phyloP scores from a whole-genome alignment of 2,329 filamentous ascomycete species.

The Xylariaceae sp. region DNA sequence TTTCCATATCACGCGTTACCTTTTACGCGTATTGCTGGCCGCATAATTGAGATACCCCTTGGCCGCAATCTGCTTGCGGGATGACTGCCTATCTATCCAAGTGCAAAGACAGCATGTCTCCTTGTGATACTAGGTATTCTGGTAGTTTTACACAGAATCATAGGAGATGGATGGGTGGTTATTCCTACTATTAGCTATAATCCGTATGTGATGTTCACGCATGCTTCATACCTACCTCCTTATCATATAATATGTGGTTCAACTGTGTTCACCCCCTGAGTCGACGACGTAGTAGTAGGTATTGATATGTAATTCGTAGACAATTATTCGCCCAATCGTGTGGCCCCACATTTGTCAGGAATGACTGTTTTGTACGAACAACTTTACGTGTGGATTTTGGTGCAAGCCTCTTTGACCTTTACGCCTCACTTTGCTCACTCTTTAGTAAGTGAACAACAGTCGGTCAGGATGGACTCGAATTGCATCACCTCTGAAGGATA shows the following conservation, averaged over 20 bases:
- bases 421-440: no score
- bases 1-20: conserved; percentile 7
- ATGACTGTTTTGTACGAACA: background rate
- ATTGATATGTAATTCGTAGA: no score
- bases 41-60: conserved; percentile 17
- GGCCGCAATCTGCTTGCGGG: background rate
- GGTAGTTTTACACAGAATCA: background rate
- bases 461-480: no score
- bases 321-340: background rate
- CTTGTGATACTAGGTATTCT: background rate
- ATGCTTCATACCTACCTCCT: no score
- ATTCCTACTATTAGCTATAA: background rate
- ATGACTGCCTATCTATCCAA: background rate
- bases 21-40: background rate
- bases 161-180: background rate
- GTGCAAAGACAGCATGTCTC: background rate
- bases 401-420: no score
- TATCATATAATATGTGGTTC: no score
- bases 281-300: no score
- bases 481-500: no score
- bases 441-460: no score
- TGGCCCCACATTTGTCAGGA: background rate
- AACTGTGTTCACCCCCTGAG: no score
- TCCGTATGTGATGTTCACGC: background rate
- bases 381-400: no score